Conservation (phyloP, 2,329 filamentous ascomycete genomes). For the Fusarium sp. region DNA sequence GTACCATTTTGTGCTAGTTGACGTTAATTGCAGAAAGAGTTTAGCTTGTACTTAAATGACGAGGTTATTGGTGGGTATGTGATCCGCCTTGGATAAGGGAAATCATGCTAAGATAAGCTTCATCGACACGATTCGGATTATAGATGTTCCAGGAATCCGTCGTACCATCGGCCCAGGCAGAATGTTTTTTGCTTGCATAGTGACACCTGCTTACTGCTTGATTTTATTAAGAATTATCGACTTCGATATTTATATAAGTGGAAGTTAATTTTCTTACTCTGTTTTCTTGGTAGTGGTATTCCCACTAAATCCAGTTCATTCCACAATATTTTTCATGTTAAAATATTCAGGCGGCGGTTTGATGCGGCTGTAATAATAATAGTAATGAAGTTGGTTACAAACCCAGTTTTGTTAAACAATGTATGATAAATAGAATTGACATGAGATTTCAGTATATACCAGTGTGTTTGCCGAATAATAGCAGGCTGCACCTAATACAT, state of each 20-base stretch:
- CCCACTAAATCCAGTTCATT: too few species aligned
- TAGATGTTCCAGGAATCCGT: neutral
- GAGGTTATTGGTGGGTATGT: fast-evolving
- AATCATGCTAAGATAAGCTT: neutral
- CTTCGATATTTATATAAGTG: fast-evolving
- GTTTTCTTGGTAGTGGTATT: fast-evolving
- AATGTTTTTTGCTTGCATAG: neutral
- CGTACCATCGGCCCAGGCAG: fast-evolving
- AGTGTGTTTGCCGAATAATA: fast-evolving
- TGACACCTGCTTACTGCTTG: fast-evolving
- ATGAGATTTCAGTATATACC: neutral
- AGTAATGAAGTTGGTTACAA: too few species aligned
- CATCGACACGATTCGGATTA: fast-evolving
- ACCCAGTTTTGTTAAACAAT: too few species aligned
- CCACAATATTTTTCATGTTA: fast-evolving
- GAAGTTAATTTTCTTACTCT: fast-evolving
- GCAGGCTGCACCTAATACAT: fast-evolving
- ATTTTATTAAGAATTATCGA: neutral
- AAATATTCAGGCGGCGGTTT: too few species aligned
- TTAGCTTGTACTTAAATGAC: too few species aligned
- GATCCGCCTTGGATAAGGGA: neutral
- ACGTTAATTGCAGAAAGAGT: neutral
- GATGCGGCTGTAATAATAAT: too few species aligned
- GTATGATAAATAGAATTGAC: too few species aligned
- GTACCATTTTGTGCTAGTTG: neutral